Percentiles rank a stretch among this genome's conserved stretches.
Evolutionary conservation across 2,329 filamentous ascomycete genomes (phyloP).

Genomic region (Fusarium haematococcum): DNA sequence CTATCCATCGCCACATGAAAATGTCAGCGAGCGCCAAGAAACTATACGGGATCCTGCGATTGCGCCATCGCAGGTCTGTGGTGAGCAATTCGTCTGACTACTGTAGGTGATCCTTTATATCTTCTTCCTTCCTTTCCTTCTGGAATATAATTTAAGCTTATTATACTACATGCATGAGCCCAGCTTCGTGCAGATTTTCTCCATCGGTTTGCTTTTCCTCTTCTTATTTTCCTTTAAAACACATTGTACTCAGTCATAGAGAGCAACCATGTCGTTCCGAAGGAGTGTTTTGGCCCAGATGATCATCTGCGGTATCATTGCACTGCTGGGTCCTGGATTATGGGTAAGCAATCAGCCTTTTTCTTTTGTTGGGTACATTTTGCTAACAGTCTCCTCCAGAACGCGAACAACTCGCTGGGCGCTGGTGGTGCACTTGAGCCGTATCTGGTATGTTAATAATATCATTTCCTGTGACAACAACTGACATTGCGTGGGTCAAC

Average conservation of each 20-base stretch:
- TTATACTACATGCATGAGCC: not conserved
- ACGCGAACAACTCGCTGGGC: not conserved
- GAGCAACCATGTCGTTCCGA: not conserved
- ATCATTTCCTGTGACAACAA: not conserved
- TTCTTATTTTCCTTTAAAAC: not conserved
- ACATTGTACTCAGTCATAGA: not conserved
- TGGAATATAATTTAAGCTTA: not conserved
- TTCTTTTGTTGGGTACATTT: not conserved
- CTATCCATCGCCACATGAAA: not conserved
- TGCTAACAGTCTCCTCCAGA: not conserved
- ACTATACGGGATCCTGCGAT: not conserved
- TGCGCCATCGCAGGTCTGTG: not conserved
- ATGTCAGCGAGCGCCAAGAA: not conserved
- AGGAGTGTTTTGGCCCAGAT: not conserved
- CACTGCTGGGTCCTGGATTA: not conserved
- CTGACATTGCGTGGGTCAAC: not conserved
- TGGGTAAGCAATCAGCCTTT: not conserved
- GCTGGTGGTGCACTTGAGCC: not conserved
- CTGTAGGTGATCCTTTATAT: not conserved
- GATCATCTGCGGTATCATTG: not conserved
- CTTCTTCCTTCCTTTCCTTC: not conserved
- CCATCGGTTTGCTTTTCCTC: not conserved
- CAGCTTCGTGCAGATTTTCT: not conserved
- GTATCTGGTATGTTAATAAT: not conserved
- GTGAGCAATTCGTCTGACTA: not conserved